phyloP scores from a whole-genome alignment of 257 asterid species.

The Oldenlandia corymbosa region DNA sequence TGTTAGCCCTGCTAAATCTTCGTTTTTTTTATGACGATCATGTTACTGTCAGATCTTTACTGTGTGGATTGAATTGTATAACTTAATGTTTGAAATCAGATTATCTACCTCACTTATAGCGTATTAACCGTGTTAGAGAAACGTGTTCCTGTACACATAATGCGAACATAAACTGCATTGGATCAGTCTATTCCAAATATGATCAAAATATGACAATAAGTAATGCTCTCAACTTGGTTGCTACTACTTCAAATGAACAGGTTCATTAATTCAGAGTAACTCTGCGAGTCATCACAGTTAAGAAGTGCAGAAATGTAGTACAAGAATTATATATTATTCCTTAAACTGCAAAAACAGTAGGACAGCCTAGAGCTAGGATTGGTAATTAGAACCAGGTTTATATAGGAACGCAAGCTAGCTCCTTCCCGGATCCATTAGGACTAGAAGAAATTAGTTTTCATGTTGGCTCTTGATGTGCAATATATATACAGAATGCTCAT shows the following conservation, averaged over 20 bases:
- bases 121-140: no score
- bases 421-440: conserved; percentile 8
- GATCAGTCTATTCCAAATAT: no score
- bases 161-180: no score
- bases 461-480: conserved; percentile 24
- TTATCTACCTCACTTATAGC: no score
- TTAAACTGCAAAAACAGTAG: conserved; percentile 18
- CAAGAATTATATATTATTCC: conserved; percentile 12
- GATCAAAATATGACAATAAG: neutral
- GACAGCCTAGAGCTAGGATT: conserved; percentile 13
- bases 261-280: conserved; percentile 2
- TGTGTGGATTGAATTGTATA: no score
- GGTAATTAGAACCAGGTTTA: neutral
- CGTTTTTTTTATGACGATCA: no score
- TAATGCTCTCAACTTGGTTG: neutral
- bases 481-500: conserved; percentile 15
- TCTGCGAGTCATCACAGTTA: neutral
- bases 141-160: no score
- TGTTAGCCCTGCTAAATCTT: no score
- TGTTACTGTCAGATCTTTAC: no score
- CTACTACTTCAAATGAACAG: neutral
- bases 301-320: conserved; percentile 3
- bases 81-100: no score
- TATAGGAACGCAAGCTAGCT: neutral
- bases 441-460: conserved; percentile 14